Percentiles rank a stretch among this genome's conserved stretches.
These are phyloP conservation scores for Echria macrotheca DNA, from an alignment of 495 filamentous ascomycete genomes.

Conservation along the genomic window DNA sequence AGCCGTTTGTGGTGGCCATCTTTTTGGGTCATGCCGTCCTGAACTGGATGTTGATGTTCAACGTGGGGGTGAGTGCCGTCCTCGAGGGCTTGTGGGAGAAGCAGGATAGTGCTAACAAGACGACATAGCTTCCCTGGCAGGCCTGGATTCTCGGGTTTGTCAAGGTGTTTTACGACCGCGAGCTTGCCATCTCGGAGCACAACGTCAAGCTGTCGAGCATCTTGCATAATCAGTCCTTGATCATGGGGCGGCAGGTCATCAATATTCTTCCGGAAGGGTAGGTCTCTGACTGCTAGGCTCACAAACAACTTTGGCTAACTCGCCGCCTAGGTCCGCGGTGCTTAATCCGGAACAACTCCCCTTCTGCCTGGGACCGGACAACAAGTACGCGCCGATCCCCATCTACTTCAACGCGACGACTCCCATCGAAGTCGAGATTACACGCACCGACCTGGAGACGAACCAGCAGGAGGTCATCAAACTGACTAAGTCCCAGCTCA, in stretches of 20 bases:
- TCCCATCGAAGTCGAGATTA: slow-evolving; percentile 77
- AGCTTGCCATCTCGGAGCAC: slow-evolving; percentile 82
- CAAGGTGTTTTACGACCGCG: slow-evolving; percentile 79
- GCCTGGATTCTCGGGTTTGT: slow-evolving; percentile 61
- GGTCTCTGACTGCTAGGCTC: too few species aligned
- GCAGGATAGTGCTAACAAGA: neutral
- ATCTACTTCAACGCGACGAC: slow-evolving; percentile 89
- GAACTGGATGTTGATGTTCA: slow-evolving; percentile 87
- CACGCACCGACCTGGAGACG: slow-evolving; percentile 77
- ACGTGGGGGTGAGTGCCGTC: slow-evolving; percentile 62
- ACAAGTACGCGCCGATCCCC: slow-evolving; percentile 60
- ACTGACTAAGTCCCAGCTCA: slow-evolving; percentile 51
- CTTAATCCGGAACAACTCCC: slow-evolving; percentile 73
- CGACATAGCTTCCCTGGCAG: slow-evolving; percentile 55
- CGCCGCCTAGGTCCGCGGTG: slow-evolving; percentile 70
- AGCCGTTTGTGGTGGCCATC: slow-evolving; percentile 57
- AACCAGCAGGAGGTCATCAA: slow-evolving; percentile 71
- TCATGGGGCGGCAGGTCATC: slow-evolving; percentile 91
- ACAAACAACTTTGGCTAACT: too few species aligned
- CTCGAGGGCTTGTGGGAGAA: neutral
- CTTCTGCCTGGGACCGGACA: slow-evolving; percentile 68
- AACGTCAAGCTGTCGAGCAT: slow-evolving; percentile 82
- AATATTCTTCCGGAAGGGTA: slow-evolving; percentile 95
- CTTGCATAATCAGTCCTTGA: slow-evolving; percentile 83
- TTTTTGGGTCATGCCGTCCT: slow-evolving; percentile 64